phyloP scores from a whole-genome alignment of 2,329 filamentous ascomycete genomes.

The Botrytis squamosa region DNA sequence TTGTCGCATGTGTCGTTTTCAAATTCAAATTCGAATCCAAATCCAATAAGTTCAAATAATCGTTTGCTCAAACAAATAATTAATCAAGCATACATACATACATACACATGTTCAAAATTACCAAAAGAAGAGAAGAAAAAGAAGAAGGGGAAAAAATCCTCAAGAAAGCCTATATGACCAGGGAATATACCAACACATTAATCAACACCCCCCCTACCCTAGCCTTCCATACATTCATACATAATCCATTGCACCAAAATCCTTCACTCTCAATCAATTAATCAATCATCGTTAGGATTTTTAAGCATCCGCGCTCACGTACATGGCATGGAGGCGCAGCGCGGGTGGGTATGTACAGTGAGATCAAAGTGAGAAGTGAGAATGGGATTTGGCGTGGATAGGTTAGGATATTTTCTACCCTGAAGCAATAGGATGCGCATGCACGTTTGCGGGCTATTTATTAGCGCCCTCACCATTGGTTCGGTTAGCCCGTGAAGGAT shows the following conservation, averaged over 20 bases:
- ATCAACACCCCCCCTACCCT: not conserved
- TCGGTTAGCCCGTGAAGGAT: conserved; percentile 3
- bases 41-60: not conserved
- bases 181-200: conserved; percentile 1
- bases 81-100: not conserved
- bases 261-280: conserved; percentile 6
- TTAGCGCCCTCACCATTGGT: conserved; percentile 8
- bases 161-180: not conserved
- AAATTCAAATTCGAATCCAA: not conserved
- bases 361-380: conserved; percentile 3
- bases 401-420: not conserved
- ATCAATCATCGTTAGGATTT: not conserved
- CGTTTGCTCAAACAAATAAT: not conserved
- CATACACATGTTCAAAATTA: not conserved
- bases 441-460: conserved; percentile 10
- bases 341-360: not conserved
- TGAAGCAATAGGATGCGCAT: not conserved
- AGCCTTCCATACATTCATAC: conserved; percentile 6
- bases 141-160: not conserved
- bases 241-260: conserved; percentile 11
- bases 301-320: not conserved
- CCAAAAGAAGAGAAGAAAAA: not conserved
- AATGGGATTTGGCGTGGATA: not conserved
- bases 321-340: conserved; percentile 7
- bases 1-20: not conserved